phyloP scores from a whole-genome alignment of 495 filamentous ascomycete genomes.

The Daldinia loculata region DNA sequence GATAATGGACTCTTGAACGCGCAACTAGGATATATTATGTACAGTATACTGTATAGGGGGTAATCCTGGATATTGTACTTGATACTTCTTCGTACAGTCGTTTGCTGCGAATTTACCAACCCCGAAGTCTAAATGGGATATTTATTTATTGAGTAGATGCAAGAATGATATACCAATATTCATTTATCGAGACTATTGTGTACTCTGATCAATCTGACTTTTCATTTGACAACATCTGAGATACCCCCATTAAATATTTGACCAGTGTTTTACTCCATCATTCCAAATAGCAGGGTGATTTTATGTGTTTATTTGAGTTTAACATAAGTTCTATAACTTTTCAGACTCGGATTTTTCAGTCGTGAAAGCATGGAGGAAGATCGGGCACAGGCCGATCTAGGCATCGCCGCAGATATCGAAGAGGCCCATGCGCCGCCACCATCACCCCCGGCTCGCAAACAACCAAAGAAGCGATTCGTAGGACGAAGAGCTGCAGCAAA shows the following conservation, averaged over 20 bases:
- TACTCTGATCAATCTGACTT: slow-evolving; percentile 18
- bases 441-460: slow-evolving; percentile 47
- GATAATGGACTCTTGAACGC: neutral
- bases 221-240: slow-evolving; percentile 10
- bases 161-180: neutral
- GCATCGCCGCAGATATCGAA: slow-evolving; percentile 64
- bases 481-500: slow-evolving; percentile 65
- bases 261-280: neutral
- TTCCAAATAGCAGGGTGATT: neutral
- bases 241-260: neutral
- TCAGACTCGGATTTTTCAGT: neutral
- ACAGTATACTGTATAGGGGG: neutral
- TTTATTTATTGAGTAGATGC: neutral
- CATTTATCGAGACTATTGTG: neutral
- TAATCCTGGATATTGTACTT: neutral
- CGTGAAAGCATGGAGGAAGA: slow-evolving; percentile 61
- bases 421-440: slow-evolving; percentile 51
- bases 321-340: neutral
- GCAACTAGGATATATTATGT: neutral
- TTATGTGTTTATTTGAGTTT: neutral
- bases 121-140: neutral
- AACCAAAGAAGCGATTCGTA: slow-evolving; percentile 83
- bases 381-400: slow-evolving; percentile 59
- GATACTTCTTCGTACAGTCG: neutral
- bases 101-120: neutral